Percentiles rank a stretch among this genome's conserved stretches.
phyloP scores from a whole-genome alignment of 257 asterid species.

The Apocynum venetum region DNA sequence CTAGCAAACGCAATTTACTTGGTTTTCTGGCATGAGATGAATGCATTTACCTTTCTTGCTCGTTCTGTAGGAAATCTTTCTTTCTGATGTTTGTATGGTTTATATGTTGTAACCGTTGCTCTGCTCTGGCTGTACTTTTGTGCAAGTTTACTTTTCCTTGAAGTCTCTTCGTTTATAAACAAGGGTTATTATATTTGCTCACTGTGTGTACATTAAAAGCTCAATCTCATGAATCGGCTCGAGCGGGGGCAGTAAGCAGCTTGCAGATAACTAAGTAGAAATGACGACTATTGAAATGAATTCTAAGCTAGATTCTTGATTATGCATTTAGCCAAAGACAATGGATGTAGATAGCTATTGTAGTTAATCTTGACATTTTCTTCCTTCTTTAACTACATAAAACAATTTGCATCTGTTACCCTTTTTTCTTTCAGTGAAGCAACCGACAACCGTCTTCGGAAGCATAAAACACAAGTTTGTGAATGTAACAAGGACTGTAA shows the following conservation, averaged over 20 bases:
- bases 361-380: background rate
- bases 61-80: background rate
- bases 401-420: background rate
- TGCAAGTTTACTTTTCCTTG: background rate
- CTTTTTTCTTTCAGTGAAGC: background rate
- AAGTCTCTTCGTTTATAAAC: background rate
- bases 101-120: background rate
- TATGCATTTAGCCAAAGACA: background rate
- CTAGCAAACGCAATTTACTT: background rate
- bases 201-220: background rate
- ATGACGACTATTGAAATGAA: too few species aligned
- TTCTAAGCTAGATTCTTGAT: background rate
- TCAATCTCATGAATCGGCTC: background rate
- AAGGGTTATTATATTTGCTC: background rate
- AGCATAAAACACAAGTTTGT: background rate
- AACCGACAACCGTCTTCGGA: background rate
- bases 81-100: conserved; percentile 1
- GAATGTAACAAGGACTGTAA: background rate
- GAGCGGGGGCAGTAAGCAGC: too few species aligned
- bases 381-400: too few species aligned
- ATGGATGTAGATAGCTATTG: background rate
- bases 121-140: background rate
- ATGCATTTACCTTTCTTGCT: background rate
- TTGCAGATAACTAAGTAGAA: background rate
- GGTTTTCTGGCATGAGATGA: background rate